phyloP scores from a whole-genome alignment of 139 green algal genomes.

The Zygnema cylindricum region DNA sequence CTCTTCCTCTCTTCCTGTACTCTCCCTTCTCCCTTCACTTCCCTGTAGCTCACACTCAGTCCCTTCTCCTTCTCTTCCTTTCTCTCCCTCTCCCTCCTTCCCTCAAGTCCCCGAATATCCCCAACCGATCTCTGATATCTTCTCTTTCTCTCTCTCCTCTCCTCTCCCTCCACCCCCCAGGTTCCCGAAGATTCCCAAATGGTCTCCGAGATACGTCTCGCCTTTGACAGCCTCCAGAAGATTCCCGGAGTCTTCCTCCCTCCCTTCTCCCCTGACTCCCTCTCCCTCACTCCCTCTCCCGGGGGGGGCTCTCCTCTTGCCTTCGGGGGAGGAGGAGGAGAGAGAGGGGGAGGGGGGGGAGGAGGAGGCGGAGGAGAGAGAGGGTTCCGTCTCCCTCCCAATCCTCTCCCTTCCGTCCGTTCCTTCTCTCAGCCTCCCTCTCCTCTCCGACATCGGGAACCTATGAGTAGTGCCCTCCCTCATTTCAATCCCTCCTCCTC shows the following conservation, averaged over 20 bases:
- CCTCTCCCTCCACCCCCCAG: neutral
- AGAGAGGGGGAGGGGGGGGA: no score
- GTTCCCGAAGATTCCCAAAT: slow-evolving; percentile 13
- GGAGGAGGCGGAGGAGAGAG: no score
- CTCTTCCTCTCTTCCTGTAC: no score
- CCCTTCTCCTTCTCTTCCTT: neutral
- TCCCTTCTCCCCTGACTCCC: slow-evolving; percentile 26
- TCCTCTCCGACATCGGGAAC: neutral
- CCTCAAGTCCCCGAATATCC: no score
- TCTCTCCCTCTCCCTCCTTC: neutral
- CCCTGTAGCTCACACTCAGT: neutral
- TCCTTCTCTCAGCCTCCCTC: neutral
- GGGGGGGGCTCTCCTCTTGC: no score
- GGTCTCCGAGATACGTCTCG: neutral
- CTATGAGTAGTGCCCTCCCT: neutral
- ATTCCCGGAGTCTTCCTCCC: slow-evolving; percentile 47
- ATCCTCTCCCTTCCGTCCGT: neutral
- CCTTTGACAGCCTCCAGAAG: slow-evolving; percentile 39
- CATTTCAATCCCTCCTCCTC: neutral
- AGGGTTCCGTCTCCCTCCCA: neutral
- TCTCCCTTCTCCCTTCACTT: no score
- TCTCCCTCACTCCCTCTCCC: slow-evolving; percentile 2
- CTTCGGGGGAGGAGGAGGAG: no score
- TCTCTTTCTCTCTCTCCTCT: neutral
- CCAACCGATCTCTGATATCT: no score